Conservation (phyloP, 1,284 basidiomycete genomes). For the Ceratobasidium sp. region DNA sequence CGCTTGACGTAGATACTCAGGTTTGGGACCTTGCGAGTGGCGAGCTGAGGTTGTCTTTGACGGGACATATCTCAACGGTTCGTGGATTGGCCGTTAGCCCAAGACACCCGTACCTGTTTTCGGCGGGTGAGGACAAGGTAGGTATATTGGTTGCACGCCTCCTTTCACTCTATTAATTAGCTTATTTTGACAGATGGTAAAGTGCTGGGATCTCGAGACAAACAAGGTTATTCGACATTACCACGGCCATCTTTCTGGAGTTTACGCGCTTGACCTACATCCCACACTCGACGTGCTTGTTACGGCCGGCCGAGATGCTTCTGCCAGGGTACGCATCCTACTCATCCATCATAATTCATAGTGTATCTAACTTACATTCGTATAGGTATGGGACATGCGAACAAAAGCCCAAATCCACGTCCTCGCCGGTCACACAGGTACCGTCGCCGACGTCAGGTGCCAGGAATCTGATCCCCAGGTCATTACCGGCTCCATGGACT, state of each 20-base stretch:
- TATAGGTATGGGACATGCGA: conserved; percentile 94
- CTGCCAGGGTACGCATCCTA: conserved; percentile 75
- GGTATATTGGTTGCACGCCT: conserved; percentile 49
- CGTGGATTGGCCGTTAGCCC: conserved; percentile 93
- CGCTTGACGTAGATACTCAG: conserved; percentile 51
- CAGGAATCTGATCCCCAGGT: conserved; percentile 98
- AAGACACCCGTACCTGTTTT: conserved; percentile 97
- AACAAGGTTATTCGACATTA: conserved; percentile 99
- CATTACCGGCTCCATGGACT: conserved; percentile 98
- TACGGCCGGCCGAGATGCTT: conserved; percentile 94
- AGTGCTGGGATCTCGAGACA: conserved; percentile 99
- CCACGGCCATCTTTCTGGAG: conserved; percentile 96
- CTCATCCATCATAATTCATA: neutral
- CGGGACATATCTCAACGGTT: conserved; percentile 98
- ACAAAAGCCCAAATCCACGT: conserved; percentile 97
- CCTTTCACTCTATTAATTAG: conserved; percentile 15
- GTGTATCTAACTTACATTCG: neutral
- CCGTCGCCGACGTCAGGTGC: conserved; percentile 93
- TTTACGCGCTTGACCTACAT: conserved; percentile 91
- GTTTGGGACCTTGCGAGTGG: conserved; percentile 99
- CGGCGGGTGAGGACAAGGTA: conserved; percentile 97
- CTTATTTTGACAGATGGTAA: conserved; percentile 84
- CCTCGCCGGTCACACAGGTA: conserved; percentile 92
- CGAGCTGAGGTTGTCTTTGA: conserved; percentile 94
- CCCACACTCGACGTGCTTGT: conserved; percentile 97